Evolutionary conservation across 2,329 filamentous ascomycete species (phyloP).

Genomic region (Hymenoscyphus repandus): DNA sequence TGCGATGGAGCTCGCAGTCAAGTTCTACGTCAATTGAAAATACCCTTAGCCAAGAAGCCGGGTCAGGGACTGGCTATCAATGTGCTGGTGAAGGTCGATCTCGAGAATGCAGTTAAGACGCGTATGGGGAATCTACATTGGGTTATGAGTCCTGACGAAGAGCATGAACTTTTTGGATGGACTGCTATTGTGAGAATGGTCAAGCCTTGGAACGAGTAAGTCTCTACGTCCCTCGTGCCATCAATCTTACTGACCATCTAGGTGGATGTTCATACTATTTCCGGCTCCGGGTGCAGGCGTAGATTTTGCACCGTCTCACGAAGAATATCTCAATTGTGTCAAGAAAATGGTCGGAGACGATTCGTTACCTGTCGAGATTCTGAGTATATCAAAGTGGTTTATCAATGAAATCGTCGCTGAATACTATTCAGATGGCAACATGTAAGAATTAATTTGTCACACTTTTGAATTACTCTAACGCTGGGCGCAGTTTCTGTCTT

Average conservation of each 20-base stretch:
- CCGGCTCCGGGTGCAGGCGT: slow-evolving; percentile 36
- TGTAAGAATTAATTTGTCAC: slow-evolving; percentile 17
- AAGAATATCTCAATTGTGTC: slow-evolving; percentile 42
- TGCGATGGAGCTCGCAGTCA: slow-evolving; percentile 48
- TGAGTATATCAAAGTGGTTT: slow-evolving; percentile 52
- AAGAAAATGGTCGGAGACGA: slow-evolving; percentile 51
- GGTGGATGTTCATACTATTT: slow-evolving; percentile 53
- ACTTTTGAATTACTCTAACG: background rate
- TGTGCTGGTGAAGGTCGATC: slow-evolving; percentile 44
- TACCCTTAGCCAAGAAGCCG: slow-evolving; percentile 41
- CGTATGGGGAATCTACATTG: slow-evolving; percentile 56
- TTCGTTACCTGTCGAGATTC: slow-evolving; percentile 43
- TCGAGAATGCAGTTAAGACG: slow-evolving; percentile 43
- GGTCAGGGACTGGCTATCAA: slow-evolving; percentile 46
- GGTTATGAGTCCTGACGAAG: slow-evolving; percentile 49
- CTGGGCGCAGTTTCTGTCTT: slow-evolving; percentile 39
- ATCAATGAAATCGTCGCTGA: slow-evolving; percentile 59
- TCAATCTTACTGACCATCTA: slow-evolving; percentile 11
- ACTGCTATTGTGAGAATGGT: slow-evolving; percentile 51
- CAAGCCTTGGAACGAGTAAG: slow-evolving; percentile 51
- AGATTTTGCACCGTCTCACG: slow-evolving; percentile 37
- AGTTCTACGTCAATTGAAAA: slow-evolving; percentile 40
- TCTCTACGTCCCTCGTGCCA: background rate
- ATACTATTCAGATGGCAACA: slow-evolving; percentile 37
- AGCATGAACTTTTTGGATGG: slow-evolving; percentile 48